phyloP scores from a whole-genome alignment of 2,329 filamentous ascomycete species.

The Aphanocladium album region DNA sequence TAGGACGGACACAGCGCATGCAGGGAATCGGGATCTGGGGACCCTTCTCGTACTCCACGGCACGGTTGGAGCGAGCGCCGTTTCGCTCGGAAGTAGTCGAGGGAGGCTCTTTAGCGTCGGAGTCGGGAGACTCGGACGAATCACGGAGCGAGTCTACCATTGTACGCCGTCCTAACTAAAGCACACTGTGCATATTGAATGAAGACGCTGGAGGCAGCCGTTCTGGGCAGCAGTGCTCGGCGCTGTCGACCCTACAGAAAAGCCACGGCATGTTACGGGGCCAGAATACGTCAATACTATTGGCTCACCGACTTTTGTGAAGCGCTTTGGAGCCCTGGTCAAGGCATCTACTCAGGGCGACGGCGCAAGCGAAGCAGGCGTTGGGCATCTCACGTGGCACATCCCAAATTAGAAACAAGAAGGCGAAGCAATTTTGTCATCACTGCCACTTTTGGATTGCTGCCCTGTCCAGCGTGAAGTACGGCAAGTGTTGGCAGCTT shows the following conservation, averaged over 20 bases:
- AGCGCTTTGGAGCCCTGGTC: background rate
- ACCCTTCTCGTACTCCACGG: too few species aligned
- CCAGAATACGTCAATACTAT: background rate
- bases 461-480: background rate
- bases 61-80: too few species aligned
- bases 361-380: background rate
- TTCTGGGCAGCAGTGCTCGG: background rate
- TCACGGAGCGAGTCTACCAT: too few species aligned
- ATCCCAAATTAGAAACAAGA: background rate
- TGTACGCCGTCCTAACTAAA: too few species aligned
- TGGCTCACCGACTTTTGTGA: constrained; percentile 11
- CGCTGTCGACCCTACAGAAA: background rate
- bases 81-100: too few species aligned
- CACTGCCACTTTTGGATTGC: background rate
- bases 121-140: too few species aligned
- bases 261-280: background rate
- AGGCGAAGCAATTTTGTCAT: background rate
- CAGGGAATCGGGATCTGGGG: too few species aligned
- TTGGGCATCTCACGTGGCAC: constrained; percentile 1
- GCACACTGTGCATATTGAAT: background rate
- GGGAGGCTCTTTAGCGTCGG: too few species aligned
- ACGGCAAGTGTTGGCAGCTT: background rate
- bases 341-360: background rate
- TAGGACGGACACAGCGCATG: too few species aligned
- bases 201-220: background rate